Base-by-base conservation (phyloP, 768 basidiomycete genomes). In the Exidia glandulosa region DNA sequence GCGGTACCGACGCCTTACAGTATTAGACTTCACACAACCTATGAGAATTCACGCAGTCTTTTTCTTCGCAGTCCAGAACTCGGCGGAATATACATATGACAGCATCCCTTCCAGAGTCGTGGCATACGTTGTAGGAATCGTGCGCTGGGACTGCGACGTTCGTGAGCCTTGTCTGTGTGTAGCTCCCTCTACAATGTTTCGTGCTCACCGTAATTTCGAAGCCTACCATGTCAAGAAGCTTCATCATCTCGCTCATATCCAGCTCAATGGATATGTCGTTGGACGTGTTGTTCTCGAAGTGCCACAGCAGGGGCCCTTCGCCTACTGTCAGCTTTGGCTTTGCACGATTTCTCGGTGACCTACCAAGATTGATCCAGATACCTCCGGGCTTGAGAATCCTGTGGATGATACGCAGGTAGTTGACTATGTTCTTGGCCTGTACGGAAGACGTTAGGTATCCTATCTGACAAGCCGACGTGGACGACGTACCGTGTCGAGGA, bases 251-350 rank as follows among this genome's bases (percentile, higher is more conserved):
- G 61, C 90, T 88, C n/a, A 97, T 73, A 66, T 86, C 87, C 19
- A 97, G 77, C 72, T 97, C 94, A 36, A 98, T 79, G 1, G 90
- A 92, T 0, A 84, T 79, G 63, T 95, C 91, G 63, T 84, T 83
- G 45, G 83, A 82, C 59, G 70, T 78, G 67, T 90, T 93, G 71
- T 95, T 94, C 68, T 97, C 94, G 72, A 86, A 97, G 69, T 98
- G 95, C 94, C 95, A 98, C n/a, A 97, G 73, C 1, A 95, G 74
- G 0, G 95, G 95, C 2, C 94, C 94, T 87, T 50, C 1, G 23
- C 48, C 52, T 25, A 57, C 54, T 41, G 25, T 19, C 3, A n/a
- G n/a, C n/a, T n/a, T n/a, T n/a, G n/a, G 3, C 29, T 30, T 25
- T 12, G 36, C 3, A 27, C 36, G 34, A 31, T 32, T 6, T 31